Evolutionary conservation across 257 asterid species (phyloP).

Genomic region (Perilla frutescens): DNA sequence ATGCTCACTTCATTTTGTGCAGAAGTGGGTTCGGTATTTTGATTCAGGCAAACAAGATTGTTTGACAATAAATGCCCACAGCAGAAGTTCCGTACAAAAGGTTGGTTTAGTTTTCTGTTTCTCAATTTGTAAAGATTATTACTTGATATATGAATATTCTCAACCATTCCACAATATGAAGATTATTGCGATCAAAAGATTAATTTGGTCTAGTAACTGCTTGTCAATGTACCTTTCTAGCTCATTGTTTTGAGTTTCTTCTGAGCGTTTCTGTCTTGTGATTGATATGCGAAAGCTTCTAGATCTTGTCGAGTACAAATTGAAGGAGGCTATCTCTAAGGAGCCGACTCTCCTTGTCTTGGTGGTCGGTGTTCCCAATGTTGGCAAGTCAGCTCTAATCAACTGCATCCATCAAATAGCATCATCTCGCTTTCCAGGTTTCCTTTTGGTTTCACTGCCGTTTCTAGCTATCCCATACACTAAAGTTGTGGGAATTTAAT

Average conservation of each 20-base stretch:
- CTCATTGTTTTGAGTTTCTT: slow-evolving; percentile 13
- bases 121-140: slow-evolving; percentile 4
- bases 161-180: neutral
- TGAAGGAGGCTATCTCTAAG: slow-evolving; percentile 74
- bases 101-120: slow-evolving; percentile 48
- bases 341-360: slow-evolving; percentile 92
- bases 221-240: slow-evolving; percentile 21
- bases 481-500: slow-evolving; percentile 23
- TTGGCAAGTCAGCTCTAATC: slow-evolving; percentile 89
- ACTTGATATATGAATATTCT: neutral
- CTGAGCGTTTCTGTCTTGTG: slow-evolving; percentile 36
- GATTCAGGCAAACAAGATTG: slow-evolving; percentile 78
- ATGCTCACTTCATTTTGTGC: slow-evolving; percentile 40
- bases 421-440: slow-evolving; percentile 82
- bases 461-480: neutral
- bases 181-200: no score
- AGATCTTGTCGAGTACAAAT: slow-evolving; percentile 83
- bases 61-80: slow-evolving; percentile 86
- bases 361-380: slow-evolving; percentile 98
- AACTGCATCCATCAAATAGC: slow-evolving; percentile 89
- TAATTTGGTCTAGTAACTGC: neutral
- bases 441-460: slow-evolving; percentile 28
- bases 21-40: slow-evolving; percentile 78
- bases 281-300: slow-evolving; percentile 67
- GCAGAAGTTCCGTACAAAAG: slow-evolving; percentile 83